These are phyloP conservation scores for Gamarada debralockiae DNA, from an alignment of 495 filamentous ascomycete genomes.

Conservation along the genomic window DNA sequence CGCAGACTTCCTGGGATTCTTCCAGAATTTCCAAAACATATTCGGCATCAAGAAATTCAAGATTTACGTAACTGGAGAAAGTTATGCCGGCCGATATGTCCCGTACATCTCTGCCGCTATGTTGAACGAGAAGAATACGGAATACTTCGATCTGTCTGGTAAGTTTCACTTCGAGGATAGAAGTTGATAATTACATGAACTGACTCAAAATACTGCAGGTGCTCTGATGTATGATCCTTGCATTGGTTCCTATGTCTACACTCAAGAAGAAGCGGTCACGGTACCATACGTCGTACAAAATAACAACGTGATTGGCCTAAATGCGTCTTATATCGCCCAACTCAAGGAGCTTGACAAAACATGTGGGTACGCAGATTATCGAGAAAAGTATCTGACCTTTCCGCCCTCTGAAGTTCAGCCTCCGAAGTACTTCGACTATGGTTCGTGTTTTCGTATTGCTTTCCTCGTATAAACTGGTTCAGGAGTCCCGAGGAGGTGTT, in stretches of 20 bases:
- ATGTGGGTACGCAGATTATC: constrained; percentile 54
- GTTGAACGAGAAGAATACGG: constrained; percentile 43
- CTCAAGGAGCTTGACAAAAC: constrained; percentile 43
- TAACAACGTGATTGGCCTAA: constrained; percentile 53
- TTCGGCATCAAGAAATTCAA: constrained; percentile 59
- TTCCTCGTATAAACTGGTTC: no score
- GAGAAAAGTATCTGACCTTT: constrained; percentile 53
- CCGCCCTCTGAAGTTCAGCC: constrained; percentile 42
- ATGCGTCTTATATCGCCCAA: constrained; percentile 45
- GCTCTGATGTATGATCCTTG: constrained; percentile 24
- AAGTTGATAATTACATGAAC: background rate
- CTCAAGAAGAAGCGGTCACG: constrained; percentile 27
- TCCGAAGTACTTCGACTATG: constrained; percentile 19
- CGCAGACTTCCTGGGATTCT: constrained; percentile 58
- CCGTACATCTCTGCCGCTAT: constrained; percentile 52
- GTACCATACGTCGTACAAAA: constrained; percentile 48
- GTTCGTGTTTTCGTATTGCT: no score
- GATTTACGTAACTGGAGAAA: constrained; percentile 60
- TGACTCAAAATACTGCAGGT: background rate
- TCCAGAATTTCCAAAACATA: constrained; percentile 57
- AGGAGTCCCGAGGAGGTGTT: no score
- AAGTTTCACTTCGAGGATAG: constrained; percentile 16
- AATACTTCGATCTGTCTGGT: constrained; percentile 45
- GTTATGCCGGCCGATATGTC: constrained; percentile 53
- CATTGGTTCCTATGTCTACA: constrained; percentile 17